Percentiles rank a stretch among this genome's conserved stretches.
Conservation (phyloP, 441 rosid species). For the Pelargonium hybrid region DNA sequence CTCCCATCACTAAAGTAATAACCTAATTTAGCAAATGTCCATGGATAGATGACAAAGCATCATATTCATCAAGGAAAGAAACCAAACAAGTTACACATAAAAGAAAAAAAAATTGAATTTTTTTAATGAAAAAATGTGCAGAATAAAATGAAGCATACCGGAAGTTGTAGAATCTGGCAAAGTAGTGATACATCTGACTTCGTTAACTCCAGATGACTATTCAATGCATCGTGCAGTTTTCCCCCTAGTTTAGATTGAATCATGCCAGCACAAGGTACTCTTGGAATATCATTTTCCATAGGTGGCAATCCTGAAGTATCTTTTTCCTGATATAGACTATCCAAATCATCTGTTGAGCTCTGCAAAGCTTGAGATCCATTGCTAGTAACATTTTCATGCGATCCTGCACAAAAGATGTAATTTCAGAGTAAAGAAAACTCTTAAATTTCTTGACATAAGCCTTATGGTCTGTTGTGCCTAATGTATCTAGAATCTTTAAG, state of each 20-base stretch:
- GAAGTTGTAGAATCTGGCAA: slow-evolving; percentile 46
- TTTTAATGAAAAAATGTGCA: neutral
- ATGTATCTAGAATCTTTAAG: neutral
- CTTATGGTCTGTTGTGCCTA: neutral
- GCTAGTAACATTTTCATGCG: neutral
- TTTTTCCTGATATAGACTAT: neutral
- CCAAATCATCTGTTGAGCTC: neutral
- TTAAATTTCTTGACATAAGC: neutral
- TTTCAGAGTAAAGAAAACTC: neutral
- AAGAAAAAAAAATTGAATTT: neutral
- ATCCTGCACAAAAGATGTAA: neutral
- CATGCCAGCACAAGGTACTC: neutral
- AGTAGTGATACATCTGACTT: slow-evolving; percentile 55
- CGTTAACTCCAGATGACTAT: slow-evolving; percentile 38
- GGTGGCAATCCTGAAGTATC: neutral
- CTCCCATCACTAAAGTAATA: no score
- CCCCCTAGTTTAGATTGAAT: slow-evolving; percentile 25
- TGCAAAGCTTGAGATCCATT: neutral
- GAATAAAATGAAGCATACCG: slow-evolving; percentile 33
- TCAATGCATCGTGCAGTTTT: slow-evolving; percentile 38
- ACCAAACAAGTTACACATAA: neutral
- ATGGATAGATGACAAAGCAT: neutral
- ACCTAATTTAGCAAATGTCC: neutral
- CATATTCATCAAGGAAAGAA: neutral
- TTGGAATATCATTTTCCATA: neutral